phyloP scores from a whole-genome alignment of 257 asterid species.

The Euphrasia confusa region DNA sequence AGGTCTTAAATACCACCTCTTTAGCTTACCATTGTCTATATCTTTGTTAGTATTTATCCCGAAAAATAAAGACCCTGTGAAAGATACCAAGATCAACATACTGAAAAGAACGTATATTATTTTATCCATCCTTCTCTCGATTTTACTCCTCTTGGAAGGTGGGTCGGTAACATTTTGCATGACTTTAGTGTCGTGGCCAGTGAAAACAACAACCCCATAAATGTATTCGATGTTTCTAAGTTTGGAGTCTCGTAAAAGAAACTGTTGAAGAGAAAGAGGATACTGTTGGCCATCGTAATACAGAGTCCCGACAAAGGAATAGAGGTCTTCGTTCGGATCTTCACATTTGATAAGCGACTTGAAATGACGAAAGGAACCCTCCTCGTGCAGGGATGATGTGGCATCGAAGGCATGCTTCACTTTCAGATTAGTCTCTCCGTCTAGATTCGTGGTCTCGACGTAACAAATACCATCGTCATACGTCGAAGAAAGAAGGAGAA shows the following conservation, averaged over 20 bases:
- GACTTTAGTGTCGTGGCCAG: conserved; percentile 94
- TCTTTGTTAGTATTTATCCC: conserved; percentile 64
- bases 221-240: conserved; percentile 72
- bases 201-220: conserved; percentile 75
- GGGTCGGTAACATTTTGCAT: conserved; percentile 92
- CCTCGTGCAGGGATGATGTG: conserved; percentile 56
- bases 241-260: conserved; percentile 84
- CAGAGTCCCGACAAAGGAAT: conserved; percentile 73
- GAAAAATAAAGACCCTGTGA: conserved; percentile 76
- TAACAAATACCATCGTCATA: conserved; percentile 90
- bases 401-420: conserved; percentile 80
- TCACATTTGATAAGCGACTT: conserved; percentile 77
- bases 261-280: conserved; percentile 76
- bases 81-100: conserved; percentile 57
- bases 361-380: conserved; percentile 45
- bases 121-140: conserved; percentile 87
- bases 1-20: conserved; percentile 94
- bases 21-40: conserved; percentile 35
- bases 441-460: conserved; percentile 88
- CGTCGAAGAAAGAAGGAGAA: conserved; percentile 81
- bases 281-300: conserved; percentile 41
- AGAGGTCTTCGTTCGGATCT: conserved; percentile 96
- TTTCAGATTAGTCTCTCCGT: conserved; percentile 94
- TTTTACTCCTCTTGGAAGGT: conserved; percentile 92
- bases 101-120: conserved; percentile 75